A percentile compares a stretch with the other conserved stretches of the same genome.
Conservation (phyloP, 768 basidiomycete genomes). For the Leccinum imitatum region DNA sequence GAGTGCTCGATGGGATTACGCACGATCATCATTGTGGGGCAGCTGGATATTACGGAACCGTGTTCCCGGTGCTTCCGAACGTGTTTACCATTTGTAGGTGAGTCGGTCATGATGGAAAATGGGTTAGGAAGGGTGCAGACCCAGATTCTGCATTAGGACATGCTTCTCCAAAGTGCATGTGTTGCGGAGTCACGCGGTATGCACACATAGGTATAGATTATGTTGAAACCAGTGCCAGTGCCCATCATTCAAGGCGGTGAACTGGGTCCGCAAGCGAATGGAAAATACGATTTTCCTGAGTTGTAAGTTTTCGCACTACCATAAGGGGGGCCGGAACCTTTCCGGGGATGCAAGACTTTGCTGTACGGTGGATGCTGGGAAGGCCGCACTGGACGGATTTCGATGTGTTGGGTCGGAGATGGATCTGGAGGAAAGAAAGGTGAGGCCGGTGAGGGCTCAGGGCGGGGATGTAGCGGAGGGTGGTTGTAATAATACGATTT, state of each 20-base stretch:
- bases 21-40: neutral
- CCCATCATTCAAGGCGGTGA: neutral
- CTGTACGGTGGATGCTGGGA: neutral
- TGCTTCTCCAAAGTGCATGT: slow-evolving; percentile 1
- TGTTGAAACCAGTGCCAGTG: slow-evolving; percentile 8
- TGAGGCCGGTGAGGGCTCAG: slow-evolving; percentile 8
- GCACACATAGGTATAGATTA: neutral
- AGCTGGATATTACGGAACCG: slow-evolving; percentile 48
- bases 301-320: slow-evolving; percentile 39
- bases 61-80: slow-evolving; percentile 37
- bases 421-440: no score
- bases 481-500: slow-evolving; percentile 1
- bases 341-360: neutral
- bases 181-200: slow-evolving; percentile 6
- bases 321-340: slow-evolving; percentile 15
- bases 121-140: neutral
- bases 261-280: slow-evolving; percentile 47
- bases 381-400: neutral
- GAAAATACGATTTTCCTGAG: slow-evolving; percentile 36
- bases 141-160: slow-evolving; percentile 4
- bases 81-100: neutral
- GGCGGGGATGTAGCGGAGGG: slow-evolving; percentile 22
- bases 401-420: slow-evolving; percentile 4
- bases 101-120: neutral
- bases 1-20: neutral